Evolutionary conservation across 2,329 filamentous ascomycete genomes (phyloP).

Genomic region (Penicillium nordicum): DNA sequence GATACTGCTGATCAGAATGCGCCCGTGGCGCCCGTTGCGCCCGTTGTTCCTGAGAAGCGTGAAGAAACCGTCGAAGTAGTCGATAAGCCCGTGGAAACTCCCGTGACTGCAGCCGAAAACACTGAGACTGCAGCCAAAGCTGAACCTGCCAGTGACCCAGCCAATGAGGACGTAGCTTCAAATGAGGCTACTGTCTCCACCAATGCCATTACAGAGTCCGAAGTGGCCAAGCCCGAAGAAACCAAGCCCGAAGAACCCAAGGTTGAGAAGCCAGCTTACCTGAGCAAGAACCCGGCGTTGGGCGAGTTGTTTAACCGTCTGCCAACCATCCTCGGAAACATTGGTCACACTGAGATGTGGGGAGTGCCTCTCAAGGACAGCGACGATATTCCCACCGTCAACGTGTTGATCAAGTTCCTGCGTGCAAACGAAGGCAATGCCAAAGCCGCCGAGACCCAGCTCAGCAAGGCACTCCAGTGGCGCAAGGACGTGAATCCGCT

Average conservation of each 20-base stretch:
- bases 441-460: slow-evolving; percentile 70
- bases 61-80: slow-evolving; percentile 13
- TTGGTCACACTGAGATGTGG: slow-evolving; percentile 76
- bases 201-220: slow-evolving; percentile 8
- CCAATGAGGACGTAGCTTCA: not conserved
- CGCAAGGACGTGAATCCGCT: slow-evolving; percentile 71
- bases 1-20: slow-evolving; percentile 18
- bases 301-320: slow-evolving; percentile 58
- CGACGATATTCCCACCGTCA: slow-evolving; percentile 68
- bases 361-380: slow-evolving; percentile 63
- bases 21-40: not conserved
- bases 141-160: not conserved
- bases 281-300: slow-evolving; percentile 45
- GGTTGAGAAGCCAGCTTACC: slow-evolving; percentile 33
- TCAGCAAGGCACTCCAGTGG: slow-evolving; percentile 77
- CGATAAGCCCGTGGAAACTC: slow-evolving; percentile 13
- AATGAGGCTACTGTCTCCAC: slow-evolving; percentile 2
- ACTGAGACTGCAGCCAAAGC: slow-evolving; percentile 3
- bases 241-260: slow-evolving; percentile 22
- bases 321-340: slow-evolving; percentile 54
- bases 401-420: slow-evolving; percentile 89
- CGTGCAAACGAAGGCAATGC: slow-evolving; percentile 81
- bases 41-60: slow-evolving; percentile 14
- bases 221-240: slow-evolving; percentile 18
- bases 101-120: slow-evolving; percentile 7